Percentiles rank a stretch among this genome's conserved stretches.
phyloP scores from a whole-genome alignment of 331 rosid genomes.

The Acacia pycnantha region DNA sequence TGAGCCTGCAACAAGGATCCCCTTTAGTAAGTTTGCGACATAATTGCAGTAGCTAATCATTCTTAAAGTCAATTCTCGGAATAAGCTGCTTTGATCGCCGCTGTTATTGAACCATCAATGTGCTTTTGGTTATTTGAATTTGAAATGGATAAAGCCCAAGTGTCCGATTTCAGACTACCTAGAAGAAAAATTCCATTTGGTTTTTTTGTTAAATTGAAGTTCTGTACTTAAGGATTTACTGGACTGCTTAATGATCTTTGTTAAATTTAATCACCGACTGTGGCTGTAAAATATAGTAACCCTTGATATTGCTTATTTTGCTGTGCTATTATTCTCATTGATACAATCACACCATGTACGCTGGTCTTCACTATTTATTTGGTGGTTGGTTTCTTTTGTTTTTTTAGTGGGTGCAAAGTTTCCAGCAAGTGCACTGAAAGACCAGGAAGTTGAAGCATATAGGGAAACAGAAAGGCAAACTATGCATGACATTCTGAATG shows the following conservation, averaged over 20 bases:
- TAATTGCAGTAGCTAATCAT: not conserved
- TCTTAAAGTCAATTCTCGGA: slow-evolving; percentile 16
- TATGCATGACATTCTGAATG: slow-evolving; percentile 62
- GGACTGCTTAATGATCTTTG: slow-evolving; percentile 10
- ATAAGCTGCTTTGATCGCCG: slow-evolving; percentile 6
- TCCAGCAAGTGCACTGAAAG: slow-evolving; percentile 50
- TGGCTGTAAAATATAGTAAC: not conserved
- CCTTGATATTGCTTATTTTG: not conserved
- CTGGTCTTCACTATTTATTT: not conserved
- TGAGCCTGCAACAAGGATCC: slow-evolving; percentile 70
- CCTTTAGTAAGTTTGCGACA: slow-evolving; percentile 58
- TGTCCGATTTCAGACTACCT: not conserved
- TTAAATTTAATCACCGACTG: slow-evolving; percentile 6
- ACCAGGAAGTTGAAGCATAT: slow-evolving; percentile 56
- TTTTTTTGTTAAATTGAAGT: not conserved
- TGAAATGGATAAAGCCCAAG: not conserved
- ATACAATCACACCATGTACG: slow-evolving; percentile 16
- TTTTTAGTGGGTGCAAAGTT: slow-evolving; percentile 71
- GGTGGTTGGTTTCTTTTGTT: not conserved
- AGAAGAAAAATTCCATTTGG: not conserved
- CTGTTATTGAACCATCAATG: not conserved
- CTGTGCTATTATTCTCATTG: slow-evolving; percentile 10
- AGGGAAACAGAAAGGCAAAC: slow-evolving; percentile 62
- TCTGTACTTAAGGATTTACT: not conserved
- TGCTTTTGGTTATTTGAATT: slow-evolving; percentile 23